Evolutionary conservation across 768 basidiomycete species (phyloP).

Genomic region (Psilocybe azurescens): DNA sequence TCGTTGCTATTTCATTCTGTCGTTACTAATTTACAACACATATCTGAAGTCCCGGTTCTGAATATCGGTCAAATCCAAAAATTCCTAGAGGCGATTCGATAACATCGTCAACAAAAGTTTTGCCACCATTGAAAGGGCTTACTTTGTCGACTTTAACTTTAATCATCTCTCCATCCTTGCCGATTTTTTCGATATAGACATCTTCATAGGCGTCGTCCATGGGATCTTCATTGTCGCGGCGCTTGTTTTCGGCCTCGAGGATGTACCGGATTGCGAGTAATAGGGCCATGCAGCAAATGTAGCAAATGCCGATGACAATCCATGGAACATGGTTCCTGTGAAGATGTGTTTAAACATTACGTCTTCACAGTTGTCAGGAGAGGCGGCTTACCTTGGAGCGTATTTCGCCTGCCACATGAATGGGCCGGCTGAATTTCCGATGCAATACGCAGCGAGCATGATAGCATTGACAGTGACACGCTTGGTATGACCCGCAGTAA

Average conservation of each 20-base stretch:
- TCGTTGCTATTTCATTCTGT: neutral
- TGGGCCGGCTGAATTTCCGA: constrained; percentile 71
- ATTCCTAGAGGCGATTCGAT: constrained; percentile 49
- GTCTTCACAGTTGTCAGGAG: neutral
- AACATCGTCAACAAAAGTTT: neutral
- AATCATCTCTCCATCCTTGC: constrained; percentile 55
- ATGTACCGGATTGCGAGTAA: constrained; percentile 55
- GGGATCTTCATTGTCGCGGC: constrained; percentile 59
- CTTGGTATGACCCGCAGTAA: constrained; percentile 78
- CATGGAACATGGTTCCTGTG: constrained; percentile 75
- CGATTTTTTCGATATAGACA: constrained; percentile 59
- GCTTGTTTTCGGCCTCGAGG: constrained; percentile 65
- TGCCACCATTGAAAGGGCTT: constrained; percentile 12
- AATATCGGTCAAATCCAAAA: constrained; percentile 73
- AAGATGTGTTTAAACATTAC: neutral
- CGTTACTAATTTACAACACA: constrained; percentile 47
- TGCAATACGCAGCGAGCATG: constrained; percentile 71
- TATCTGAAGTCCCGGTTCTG: constrained; percentile 80
- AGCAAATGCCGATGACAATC: constrained; percentile 75
- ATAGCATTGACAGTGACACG: constrained; percentile 74
- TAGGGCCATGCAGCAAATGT: constrained; percentile 52
- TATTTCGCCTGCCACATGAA: constrained; percentile 80
- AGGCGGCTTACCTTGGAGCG: constrained; percentile 59
- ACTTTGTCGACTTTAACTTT: constrained; percentile 74
- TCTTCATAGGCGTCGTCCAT: constrained; percentile 60